Percentiles rank a stretch among this genome's conserved stretches.
Conservation (phyloP, 2,329 filamentous ascomycete genomes). For the Hypoxylon sp. region DNA sequence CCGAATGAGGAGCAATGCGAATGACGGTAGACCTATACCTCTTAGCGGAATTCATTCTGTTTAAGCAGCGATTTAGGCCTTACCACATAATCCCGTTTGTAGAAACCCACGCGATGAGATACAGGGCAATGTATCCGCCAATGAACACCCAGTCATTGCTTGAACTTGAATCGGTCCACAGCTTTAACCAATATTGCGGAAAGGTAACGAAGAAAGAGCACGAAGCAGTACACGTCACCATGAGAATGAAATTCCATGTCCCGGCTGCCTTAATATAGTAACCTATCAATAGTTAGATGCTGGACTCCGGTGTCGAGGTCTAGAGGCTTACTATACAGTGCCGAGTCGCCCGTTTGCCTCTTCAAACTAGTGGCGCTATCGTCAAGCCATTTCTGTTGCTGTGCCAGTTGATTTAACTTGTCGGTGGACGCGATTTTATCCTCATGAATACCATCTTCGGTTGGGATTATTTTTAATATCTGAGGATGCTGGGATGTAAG, state of each 20-base stretch:
- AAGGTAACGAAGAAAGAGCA: conserved; percentile 57
- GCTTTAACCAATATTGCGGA: conserved; percentile 59
- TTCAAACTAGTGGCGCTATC: conserved; percentile 43
- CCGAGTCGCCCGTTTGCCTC: conserved; percentile 55
- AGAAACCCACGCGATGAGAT: conserved; percentile 56
- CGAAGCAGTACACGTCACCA: conserved; percentile 48
- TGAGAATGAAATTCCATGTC: conserved; percentile 48
- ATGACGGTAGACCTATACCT: conserved; percentile 54
- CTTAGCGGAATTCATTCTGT: neutral
- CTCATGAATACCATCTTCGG: conserved; percentile 13
- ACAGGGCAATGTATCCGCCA: conserved; percentile 56
- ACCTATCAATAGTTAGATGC: conserved; percentile 31
- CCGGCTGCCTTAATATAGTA: conserved; percentile 56
- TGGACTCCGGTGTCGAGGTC: neutral
- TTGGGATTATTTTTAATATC: conserved; percentile 55
- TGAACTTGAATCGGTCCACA: conserved; percentile 56
- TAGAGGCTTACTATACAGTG: conserved; percentile 55
- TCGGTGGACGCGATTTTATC: conserved; percentile 5
- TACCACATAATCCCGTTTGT: conserved; percentile 58
- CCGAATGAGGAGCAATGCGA: conserved; percentile 58
- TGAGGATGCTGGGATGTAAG: conserved; percentile 54
- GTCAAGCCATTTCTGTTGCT: conserved; percentile 26
- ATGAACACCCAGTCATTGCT: conserved; percentile 54
- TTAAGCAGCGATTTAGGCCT: conserved; percentile 19
- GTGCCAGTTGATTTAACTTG: conserved; percentile 15